These are phyloP conservation scores for Coccomyxa sp. DNA, from an alignment of 139 green algal genomes.

Conservation along the genomic window DNA sequence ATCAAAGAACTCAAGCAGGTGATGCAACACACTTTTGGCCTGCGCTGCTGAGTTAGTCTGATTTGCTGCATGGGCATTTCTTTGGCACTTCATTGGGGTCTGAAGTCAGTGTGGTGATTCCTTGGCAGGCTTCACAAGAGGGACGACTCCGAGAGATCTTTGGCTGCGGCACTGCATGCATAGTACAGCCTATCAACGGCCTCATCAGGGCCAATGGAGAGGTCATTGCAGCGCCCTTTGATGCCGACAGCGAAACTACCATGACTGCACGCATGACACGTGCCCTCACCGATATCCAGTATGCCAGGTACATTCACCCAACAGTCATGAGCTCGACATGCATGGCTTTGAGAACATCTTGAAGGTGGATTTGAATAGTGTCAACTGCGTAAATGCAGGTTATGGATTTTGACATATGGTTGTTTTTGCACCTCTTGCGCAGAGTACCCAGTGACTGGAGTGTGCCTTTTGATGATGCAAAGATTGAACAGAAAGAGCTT, in stretches of 20 bases:
- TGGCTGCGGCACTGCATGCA: slow-evolving; percentile 70
- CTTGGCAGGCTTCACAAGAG: slow-evolving; percentile 20
- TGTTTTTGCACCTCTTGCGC: neutral
- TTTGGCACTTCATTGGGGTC: neutral
- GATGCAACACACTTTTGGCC: neutral
- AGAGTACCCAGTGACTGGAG: slow-evolving; percentile 14
- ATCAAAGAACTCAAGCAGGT: slow-evolving; percentile 35
- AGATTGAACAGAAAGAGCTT: neutral
- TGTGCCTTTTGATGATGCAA: slow-evolving; percentile 23
- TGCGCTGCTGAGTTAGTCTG: neutral
- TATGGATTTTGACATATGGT: neutral
- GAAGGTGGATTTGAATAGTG: neutral
- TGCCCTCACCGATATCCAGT: slow-evolving; percentile 59
- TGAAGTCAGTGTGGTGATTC: neutral
- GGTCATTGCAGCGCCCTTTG: slow-evolving; percentile 7
- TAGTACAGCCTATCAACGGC: slow-evolving; percentile 65
- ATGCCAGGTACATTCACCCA: slow-evolving; percentile 35
- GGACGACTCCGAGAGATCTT: slow-evolving; percentile 70
- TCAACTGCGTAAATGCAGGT: neutral
- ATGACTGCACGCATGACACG: slow-evolving; percentile 29
- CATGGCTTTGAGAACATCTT: slow-evolving; percentile 24
- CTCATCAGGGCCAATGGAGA: slow-evolving; percentile 32
- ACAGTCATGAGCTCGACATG: neutral
- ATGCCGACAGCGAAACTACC: neutral
- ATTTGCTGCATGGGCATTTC: neutral